Evolutionary conservation across 441 rosid genomes (phyloP).

Genomic region (Gossypium gossypioides): DNA sequence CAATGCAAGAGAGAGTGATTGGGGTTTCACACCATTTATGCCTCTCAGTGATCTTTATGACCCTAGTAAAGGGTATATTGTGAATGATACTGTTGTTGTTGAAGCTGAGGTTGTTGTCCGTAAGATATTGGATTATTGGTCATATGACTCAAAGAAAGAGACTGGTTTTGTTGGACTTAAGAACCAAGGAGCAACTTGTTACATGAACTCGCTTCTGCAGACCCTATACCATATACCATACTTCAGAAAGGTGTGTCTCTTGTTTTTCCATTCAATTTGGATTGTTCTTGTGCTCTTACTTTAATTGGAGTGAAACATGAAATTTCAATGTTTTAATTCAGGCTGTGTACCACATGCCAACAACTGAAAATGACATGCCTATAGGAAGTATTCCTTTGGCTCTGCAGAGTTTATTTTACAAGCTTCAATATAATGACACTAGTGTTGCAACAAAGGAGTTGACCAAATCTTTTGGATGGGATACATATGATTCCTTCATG

Average conservation of each 20-base stretch:
- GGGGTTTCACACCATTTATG: conserved; percentile 92
- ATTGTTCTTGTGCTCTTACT: not conserved
- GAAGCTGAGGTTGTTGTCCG: conserved; percentile 84
- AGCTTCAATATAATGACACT: conserved; percentile 80
- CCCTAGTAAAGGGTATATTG: conserved; percentile 61
- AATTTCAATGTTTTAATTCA: conserved; percentile 24
- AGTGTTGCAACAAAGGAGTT: conserved; percentile 83
- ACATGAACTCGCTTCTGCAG: conserved; percentile 84
- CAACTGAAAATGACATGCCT: conserved; percentile 85
- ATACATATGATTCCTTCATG: conserved; percentile 86
- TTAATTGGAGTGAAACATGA: conserved; percentile 16
- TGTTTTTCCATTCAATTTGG: conserved; percentile 10
- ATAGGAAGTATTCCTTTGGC: conserved; percentile 87
- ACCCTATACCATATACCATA: conserved; percentile 73
- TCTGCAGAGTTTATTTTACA: conserved; percentile 80
- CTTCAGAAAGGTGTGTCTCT: conserved; percentile 65
- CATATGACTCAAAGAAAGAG: conserved; percentile 85
- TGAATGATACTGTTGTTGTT: conserved; percentile 58
- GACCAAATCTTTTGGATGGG: conserved; percentile 96
- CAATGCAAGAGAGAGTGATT: conserved; percentile 78
- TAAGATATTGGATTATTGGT: conserved; percentile 68
- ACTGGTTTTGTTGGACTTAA: conserved; percentile 87
- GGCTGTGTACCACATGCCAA: conserved; percentile 98
- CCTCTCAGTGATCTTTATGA: conserved; percentile 82
- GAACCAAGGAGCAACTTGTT: conserved; percentile 93